Evolutionary conservation across 2,329 filamentous ascomycete genomes (phyloP), one percentile per base, ranked within the genome.

Genomic region (Lachnellula hyalina): DNA sequence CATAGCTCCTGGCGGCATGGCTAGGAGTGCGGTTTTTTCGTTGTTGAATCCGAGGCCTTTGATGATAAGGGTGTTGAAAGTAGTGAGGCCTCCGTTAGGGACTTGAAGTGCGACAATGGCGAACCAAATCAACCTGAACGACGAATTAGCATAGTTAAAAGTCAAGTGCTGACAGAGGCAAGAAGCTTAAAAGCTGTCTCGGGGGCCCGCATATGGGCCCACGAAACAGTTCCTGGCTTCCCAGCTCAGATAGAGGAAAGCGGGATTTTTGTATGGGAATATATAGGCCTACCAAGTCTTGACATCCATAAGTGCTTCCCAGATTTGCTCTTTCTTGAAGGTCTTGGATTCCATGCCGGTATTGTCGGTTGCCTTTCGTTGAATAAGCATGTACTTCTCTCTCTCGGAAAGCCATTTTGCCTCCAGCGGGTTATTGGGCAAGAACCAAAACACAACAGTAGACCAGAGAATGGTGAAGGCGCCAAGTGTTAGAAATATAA

Each of bases 71-170:
- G 60, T 65, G 48, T 53, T 62, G 32, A 82, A 83, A 52, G 79
- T 82, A 1, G 72, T 75, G 50, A 82, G 78, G 15, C 80, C 80
- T 4, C 80, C 80, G 48, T 83, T 83, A 0, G 74, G 74, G 1
- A 77, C 49, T 52, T 52, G 49, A 8, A 52, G 42, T 5, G 49
- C 49, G 28, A 47, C 28, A 25, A 52, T 52, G 15, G 49, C 49
- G n/a, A 52, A 47, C 49, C 49, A 52, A 28, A 52, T 52, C 3
- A 52, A 32, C 23, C 28, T 32, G 8, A 6, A 2, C 8, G 3
- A 11, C 28, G 28, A 11, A 32, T 32, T 11, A 32, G 28, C 28
- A 11, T 32, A 32, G 28, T 9, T 11, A 11, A 11, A 11, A 32
- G 1, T 32, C 8, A 11, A 11, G 28, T 32, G 28, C 28, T 32